Conservation (phyloP, 1,139 yeast genomes). For the Geotrichum reessii region DNA sequence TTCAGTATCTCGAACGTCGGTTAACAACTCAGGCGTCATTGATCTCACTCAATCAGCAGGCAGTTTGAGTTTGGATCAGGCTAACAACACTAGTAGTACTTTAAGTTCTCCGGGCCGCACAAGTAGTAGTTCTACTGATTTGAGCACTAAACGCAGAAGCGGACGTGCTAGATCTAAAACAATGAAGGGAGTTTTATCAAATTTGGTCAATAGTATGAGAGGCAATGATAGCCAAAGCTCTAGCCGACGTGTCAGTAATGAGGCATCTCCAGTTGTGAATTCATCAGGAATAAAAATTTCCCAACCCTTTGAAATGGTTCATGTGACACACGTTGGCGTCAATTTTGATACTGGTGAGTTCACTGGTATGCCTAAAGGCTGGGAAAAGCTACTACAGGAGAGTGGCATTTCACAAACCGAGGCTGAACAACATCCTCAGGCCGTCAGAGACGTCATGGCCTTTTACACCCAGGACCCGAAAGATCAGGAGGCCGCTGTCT, state of each 20-base stretch:
- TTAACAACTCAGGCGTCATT: constrained; percentile 12
- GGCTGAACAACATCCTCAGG: constrained; percentile 88
- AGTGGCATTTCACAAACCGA: constrained; percentile 82
- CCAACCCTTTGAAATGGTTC: constrained; percentile 84
- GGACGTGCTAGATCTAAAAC: constrained; percentile 34
- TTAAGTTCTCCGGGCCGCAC: constrained; percentile 6
- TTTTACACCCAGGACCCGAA: constrained; percentile 65
- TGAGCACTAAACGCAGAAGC: constrained; percentile 26
- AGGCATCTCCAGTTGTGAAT: constrained; percentile 16
- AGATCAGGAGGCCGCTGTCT: constrained; percentile 61
- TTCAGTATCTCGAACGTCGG: constrained; percentile 6
- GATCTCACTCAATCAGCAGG: constrained; percentile 19
- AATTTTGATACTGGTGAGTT: constrained; percentile 78
- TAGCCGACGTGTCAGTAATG: constrained; percentile 12
- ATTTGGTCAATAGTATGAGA: constrained; percentile 45
- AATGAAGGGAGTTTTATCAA: constrained; percentile 48
- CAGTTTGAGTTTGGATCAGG: constrained; percentile 10
- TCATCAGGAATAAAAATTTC: constrained; percentile 59
- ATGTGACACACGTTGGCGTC: constrained; percentile 89
- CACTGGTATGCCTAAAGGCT: constrained; percentile 85
- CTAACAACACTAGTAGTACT: constrained; percentile 11
- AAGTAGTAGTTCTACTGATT: constrained; percentile 11
- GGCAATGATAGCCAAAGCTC: constrained; percentile 16
- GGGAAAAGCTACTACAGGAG: constrained; percentile 78
- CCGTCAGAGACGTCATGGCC: constrained; percentile 87